Evolutionary conservation across 441 rosid species (phyloP).

Genomic region (Erodium moschatum): DNA sequence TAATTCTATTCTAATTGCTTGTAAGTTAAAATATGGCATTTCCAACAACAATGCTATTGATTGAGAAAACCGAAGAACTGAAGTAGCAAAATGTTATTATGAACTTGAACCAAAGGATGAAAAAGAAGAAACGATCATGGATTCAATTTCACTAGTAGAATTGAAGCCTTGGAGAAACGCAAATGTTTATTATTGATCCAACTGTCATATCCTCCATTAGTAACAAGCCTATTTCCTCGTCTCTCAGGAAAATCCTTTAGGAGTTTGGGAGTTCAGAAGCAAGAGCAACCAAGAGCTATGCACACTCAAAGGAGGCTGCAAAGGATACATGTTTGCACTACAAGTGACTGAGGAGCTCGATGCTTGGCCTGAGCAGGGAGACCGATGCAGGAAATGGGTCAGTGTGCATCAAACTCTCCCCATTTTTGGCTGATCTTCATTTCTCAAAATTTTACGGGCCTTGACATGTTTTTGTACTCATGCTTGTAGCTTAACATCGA

Average conservation of each 20-base stretch:
- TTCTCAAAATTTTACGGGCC: neutral
- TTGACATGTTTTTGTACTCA: neutral
- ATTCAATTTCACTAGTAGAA: too few relatives aligned
- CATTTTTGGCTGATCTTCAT: neutral
- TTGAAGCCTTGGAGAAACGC: too few relatives aligned
- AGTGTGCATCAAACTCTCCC: constrained; percentile 16
- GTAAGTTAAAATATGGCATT: neutral
- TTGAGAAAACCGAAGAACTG: too few relatives aligned
- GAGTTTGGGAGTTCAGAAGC: constrained; percentile 81
- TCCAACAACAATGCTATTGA: neutral
- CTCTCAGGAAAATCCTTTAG: constrained; percentile 50
- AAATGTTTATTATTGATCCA: too few relatives aligned
- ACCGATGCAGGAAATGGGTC: constrained; percentile 62
- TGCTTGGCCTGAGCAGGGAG: constrained; percentile 61
- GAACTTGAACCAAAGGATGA: too few relatives aligned
- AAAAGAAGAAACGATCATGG: too few relatives aligned
- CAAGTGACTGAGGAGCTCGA: constrained; percentile 71
- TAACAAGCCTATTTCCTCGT: neutral
- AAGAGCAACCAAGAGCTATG: constrained; percentile 48
- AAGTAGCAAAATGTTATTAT: too few relatives aligned
- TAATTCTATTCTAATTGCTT: neutral
- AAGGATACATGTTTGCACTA: constrained; percentile 73
- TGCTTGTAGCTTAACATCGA: constrained; percentile 41
- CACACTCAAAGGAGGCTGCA: constrained; percentile 49
- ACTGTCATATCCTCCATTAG: too few relatives aligned